phyloP scores from a whole-genome alignment of 2,329 filamentous ascomycete genomes.

The Paecilomyces variotii region DNA sequence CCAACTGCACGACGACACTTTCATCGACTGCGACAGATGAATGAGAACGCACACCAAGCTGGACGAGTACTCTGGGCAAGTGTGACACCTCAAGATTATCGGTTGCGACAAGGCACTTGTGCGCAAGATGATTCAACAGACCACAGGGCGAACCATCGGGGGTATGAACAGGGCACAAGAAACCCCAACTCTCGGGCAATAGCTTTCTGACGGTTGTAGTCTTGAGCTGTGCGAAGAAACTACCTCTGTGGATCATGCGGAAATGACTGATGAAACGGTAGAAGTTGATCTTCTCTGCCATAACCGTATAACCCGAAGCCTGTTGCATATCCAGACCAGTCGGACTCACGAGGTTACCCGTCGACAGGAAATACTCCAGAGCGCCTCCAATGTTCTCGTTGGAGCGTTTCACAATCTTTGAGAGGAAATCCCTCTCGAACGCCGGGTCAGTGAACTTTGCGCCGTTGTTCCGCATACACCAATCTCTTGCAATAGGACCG shows the following conservation, averaged over 20 bases:
- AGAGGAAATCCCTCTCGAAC: conserved; percentile 72
- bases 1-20: conserved; percentile 80
- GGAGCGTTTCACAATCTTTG: conserved; percentile 67
- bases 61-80: conserved; percentile 64
- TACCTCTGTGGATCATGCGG: conserved; percentile 97
- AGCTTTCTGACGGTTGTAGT: conserved; percentile 95
- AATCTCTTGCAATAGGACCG: conserved; percentile 45
- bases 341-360: conserved; percentile 83
- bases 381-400: conserved; percentile 83
- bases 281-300: conserved; percentile 98
- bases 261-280: conserved; percentile 98
- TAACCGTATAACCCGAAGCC: conserved; percentile 87
- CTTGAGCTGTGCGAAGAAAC: conserved; percentile 96
- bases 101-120: conserved; percentile 88
- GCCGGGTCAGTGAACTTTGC: conserved; percentile 63
- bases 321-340: conserved; percentile 93
- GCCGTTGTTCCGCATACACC: conserved; percentile 44
- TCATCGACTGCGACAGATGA: conserved; percentile 75
- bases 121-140: conserved; percentile 86
- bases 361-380: conserved; percentile 92
- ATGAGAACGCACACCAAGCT: conserved; percentile 68
- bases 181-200: conserved; percentile 94
- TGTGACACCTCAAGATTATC: conserved; percentile 63
- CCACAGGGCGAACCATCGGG: conserved; percentile 94
- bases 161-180: conserved; percentile 93